phyloP scores from a whole-genome alignment of 257 asterid genomes.

The Coffea eugenioides region DNA sequence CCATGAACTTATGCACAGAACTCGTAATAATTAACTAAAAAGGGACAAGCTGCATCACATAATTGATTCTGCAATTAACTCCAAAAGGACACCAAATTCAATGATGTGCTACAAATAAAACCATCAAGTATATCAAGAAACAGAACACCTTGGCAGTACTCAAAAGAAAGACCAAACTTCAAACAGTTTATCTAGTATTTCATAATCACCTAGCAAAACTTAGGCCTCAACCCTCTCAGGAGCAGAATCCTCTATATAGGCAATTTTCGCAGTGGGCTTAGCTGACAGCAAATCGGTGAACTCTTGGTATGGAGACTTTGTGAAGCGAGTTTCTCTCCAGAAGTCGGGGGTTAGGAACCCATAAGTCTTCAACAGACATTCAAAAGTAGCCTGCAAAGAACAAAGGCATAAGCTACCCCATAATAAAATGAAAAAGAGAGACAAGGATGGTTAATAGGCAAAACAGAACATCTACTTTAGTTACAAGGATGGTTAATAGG shows the following conservation, averaged over 20 bases:
- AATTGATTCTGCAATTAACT: background rate
- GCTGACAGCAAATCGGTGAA: constrained; percentile 49
- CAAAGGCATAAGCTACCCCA: background rate
- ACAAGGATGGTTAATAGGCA: no score
- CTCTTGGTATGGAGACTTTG: constrained; percentile 65
- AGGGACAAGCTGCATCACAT: background rate
- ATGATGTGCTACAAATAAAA: background rate
- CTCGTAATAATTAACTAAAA: background rate
- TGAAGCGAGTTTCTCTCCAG: constrained; percentile 68
- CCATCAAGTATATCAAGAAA: background rate
- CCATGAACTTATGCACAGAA: background rate
- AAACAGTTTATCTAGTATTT: background rate
- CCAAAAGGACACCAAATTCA: background rate
- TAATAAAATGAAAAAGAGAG: no score
- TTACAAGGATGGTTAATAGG: no score
- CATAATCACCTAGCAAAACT: background rate
- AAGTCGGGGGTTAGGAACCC: constrained; percentile 83
- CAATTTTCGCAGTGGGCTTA: constrained; percentile 51
- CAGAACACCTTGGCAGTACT: background rate
- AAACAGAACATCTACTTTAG: no score
- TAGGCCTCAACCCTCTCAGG: constrained; percentile 34
- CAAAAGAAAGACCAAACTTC: background rate
- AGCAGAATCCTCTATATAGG: constrained; percentile 32
- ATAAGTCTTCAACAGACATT: constrained; percentile 66
- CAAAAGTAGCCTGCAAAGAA: constrained; percentile 62